These are phyloP conservation scores for Xylariales sp. DNA, from an alignment of 2,329 filamentous ascomycete species.

Conservation along the genomic window DNA sequence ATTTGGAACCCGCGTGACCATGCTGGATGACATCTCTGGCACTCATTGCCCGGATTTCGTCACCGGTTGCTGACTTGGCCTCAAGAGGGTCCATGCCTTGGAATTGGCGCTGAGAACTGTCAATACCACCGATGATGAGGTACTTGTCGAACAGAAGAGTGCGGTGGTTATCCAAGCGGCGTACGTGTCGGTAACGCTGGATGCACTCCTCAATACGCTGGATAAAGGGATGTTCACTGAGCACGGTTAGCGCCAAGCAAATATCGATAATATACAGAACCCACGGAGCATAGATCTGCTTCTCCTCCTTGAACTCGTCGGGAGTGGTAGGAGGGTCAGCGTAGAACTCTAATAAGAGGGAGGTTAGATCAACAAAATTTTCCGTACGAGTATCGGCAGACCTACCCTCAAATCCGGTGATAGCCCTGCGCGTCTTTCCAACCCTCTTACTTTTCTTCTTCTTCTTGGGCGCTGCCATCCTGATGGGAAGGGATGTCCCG, in stretches of 20 bases:
- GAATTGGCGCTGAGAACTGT: conserved; percentile 53
- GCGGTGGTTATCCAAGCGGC: conserved; percentile 64
- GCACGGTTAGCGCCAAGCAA: no score
- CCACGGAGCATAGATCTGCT: conserved; percentile 63
- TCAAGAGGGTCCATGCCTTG: conserved; percentile 47
- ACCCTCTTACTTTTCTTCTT: conserved; percentile 33
- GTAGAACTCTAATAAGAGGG: conserved; percentile 57
- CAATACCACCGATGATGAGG: conserved; percentile 77
- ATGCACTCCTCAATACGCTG: conserved; percentile 79
- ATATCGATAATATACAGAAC: no score
- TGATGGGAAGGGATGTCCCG: background rate
- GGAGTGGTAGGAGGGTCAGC: conserved; percentile 76
- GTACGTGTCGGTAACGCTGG: conserved; percentile 71
- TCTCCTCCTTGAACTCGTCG: conserved; percentile 60
- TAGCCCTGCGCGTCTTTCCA: conserved; percentile 37
- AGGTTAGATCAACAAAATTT: conserved; percentile 11
- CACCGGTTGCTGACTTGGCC: conserved; percentile 55
- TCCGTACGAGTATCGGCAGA: background rate
- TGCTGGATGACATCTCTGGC: conserved; percentile 57
- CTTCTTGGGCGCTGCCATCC: conserved; percentile 25
- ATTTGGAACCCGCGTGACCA: conserved; percentile 39
- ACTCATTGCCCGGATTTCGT: conserved; percentile 59
- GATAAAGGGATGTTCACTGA: conserved; percentile 53
- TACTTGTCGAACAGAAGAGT: conserved; percentile 71
- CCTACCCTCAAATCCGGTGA: conserved; percentile 66